phyloP scores from a whole-genome alignment of 495 filamentous ascomycete species.

The Apodospora peruviana region DNA sequence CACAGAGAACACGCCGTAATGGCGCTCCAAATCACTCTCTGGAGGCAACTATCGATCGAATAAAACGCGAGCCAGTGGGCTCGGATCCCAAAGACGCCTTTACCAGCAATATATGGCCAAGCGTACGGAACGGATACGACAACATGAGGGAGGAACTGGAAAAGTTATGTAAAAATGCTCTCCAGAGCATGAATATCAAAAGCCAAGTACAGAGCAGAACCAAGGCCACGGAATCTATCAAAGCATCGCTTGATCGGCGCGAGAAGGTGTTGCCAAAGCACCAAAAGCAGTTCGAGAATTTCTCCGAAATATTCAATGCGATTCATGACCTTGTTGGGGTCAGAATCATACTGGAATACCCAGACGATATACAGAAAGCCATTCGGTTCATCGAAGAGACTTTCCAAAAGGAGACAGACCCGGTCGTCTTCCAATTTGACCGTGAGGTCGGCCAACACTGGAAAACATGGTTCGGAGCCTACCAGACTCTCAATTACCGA shows the following conservation, averaged over 20 bases:
- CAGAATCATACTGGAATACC: constrained; percentile 3
- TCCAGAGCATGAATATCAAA: not conserved
- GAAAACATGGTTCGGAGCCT: constrained; percentile 6
- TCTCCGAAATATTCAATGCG: not conserved
- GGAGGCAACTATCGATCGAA: not conserved
- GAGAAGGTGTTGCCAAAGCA: not conserved
- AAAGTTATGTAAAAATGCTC: not conserved
- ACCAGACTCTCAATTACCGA: constrained; percentile 4
- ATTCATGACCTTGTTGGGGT: constrained; percentile 7
- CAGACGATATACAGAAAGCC: constrained; percentile 1
- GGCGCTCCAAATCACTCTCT: not conserved
- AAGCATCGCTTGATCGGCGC: not conserved
- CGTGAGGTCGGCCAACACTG: not conserved
- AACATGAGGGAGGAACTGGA: constrained; percentile 1
- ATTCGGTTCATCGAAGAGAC: not conserved
- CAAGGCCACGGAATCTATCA: not conserved
- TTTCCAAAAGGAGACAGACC: not conserved
- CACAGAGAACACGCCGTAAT: not conserved
- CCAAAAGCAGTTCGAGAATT: not conserved
- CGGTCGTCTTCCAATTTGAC: not conserved
- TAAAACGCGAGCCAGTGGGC: not conserved
- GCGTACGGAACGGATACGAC: not conserved
- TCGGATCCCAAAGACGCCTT: constrained; percentile 1
- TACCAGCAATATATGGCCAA: constrained; percentile 1
- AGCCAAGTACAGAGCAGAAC: constrained; percentile 3